Conservation (phyloP, 1,139 yeast species). For the Candida pseudoviswanathii region DNA sequence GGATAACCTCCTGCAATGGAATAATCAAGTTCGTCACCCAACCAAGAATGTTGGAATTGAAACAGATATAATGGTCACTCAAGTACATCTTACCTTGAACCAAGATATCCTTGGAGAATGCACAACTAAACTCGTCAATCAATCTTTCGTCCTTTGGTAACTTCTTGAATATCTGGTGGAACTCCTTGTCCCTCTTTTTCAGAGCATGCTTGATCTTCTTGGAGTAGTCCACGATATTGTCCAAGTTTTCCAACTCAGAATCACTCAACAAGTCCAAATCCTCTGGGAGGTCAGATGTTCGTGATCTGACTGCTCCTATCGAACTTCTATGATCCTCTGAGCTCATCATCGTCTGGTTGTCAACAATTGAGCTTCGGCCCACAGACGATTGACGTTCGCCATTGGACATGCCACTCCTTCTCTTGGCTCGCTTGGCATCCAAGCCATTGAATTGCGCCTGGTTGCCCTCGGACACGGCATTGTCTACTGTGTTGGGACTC, state of each 20-base stretch:
- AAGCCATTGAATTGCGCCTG: conserved; percentile 13
- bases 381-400: conserved; percentile 8
- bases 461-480: conserved; percentile 17
- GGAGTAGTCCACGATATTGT: conserved; percentile 23
- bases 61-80: conserved; percentile 60
- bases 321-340: conserved; percentile 4
- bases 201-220: conserved; percentile 31
- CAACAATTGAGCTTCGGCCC: conserved; percentile 10
- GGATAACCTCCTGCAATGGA: conserved; percentile 69
- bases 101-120: conserved; percentile 67
- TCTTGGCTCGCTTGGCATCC: conserved; percentile 19
- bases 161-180: conserved; percentile 62
- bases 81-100: conserved; percentile 73
- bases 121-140: conserved; percentile 71
- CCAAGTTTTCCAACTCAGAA: conserved; percentile 19
- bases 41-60: conserved; percentile 74
- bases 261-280: conserved; percentile 9
- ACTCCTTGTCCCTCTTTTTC: conserved; percentile 58
- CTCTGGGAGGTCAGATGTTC: conserved; percentile 9
- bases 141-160: conserved; percentile 55
- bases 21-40: conserved; percentile 70
- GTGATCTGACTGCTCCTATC: conserved; percentile 7
- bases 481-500: conserved; percentile 24
- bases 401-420: conserved; percentile 21
- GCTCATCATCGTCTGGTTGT: conserved; percentile 4